Base-by-base conservation (phyloP, 495 filamentous ascomycete species). In the Achaetomiella virescens region DNA sequence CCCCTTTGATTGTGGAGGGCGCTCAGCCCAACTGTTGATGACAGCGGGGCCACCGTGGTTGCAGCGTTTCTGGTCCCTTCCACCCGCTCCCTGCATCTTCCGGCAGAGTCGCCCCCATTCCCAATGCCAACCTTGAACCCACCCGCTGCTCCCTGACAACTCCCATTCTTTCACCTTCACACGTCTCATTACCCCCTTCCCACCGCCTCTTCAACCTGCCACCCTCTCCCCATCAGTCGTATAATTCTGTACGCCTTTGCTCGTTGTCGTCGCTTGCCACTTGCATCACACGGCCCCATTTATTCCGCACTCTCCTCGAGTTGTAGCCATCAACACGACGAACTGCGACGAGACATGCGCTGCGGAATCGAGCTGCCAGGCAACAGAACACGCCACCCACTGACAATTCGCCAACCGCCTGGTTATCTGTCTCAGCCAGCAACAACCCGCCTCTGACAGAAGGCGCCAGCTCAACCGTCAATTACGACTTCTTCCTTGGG, bases 41-140 rank as follows among this genome's bases (percentile, higher is more conserved):
- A 65, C 62, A 61, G 41, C 18, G 46, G 31, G 55, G 37, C 63
- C 61, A 52, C 45, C 46, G 52, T 22, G 49, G 58, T 55, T 45
- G 31, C 58, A 68, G 66, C 60, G 56, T 58, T 70, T 70, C 67
- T 55, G 63, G 66, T 52, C 47, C 41, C 64, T 70, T 70, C 67
- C 62, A 68, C 55, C 49, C 44, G 45, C 60, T 62, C 55, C 65
- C 49, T 55, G 58, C 63, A 57, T 58, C 63, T 67, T 73, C 70
- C 59, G 69, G 52, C 61, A 59, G 41, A 41, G 59, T 59, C 45
- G 41, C 51, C 48, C 57, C 61, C 57, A 58, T 63, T 52, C 57
- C 64, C 61, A 59, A 57, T 59, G 62, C 61, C 20, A 20, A 53
- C 46, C 42, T 48, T 43, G 33, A 41, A 42, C 35, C 42, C 27